phyloP scores from a whole-genome alignment of 495 filamentous ascomycete genomes.

The Neurospora hispaniola region DNA sequence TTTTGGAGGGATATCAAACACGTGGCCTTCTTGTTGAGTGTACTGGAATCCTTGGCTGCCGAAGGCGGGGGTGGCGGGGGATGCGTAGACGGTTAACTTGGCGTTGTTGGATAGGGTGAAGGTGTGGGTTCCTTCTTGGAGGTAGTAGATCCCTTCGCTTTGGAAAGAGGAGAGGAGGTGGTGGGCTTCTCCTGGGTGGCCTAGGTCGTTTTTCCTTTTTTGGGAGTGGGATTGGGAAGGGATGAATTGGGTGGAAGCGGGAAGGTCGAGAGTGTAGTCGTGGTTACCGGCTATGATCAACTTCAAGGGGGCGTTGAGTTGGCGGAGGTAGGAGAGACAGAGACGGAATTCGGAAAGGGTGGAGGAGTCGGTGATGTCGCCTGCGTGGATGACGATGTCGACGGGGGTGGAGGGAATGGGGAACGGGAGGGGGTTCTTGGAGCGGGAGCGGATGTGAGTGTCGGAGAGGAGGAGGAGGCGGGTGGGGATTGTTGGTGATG shows the following conservation, averaged over 20 bases:
- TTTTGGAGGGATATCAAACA: constrained; percentile 33
- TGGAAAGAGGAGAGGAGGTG: too few species aligned
- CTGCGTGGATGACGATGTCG: constrained; percentile 63
- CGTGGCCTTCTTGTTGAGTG: constrained; percentile 34
- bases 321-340: constrained; percentile 44
- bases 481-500: constrained; percentile 2
- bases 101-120: constrained; percentile 51
- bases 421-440: constrained; percentile 8
- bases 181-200: too few species aligned
- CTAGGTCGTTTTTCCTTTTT: too few species aligned
- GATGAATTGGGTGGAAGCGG: not conserved
- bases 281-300: constrained; percentile 77
- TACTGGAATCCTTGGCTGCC: constrained; percentile 57
- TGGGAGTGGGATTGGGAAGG: not conserved
- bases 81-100: constrained; percentile 53
- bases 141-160: constrained; percentile 36
- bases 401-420: not conserved
- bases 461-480: constrained; percentile 53
- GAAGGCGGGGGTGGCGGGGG: constrained; percentile 55
- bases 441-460: constrained; percentile 36
- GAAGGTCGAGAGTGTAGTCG: constrained; percentile 57
- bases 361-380: constrained; percentile 60
- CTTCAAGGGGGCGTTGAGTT: constrained; percentile 57
- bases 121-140: constrained; percentile 52
- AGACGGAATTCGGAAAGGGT: constrained; percentile 41